These are phyloP conservation scores for Ogataea trehalophila DNA, from an alignment of 805 yeast species.

Conservation along the genomic window DNA sequence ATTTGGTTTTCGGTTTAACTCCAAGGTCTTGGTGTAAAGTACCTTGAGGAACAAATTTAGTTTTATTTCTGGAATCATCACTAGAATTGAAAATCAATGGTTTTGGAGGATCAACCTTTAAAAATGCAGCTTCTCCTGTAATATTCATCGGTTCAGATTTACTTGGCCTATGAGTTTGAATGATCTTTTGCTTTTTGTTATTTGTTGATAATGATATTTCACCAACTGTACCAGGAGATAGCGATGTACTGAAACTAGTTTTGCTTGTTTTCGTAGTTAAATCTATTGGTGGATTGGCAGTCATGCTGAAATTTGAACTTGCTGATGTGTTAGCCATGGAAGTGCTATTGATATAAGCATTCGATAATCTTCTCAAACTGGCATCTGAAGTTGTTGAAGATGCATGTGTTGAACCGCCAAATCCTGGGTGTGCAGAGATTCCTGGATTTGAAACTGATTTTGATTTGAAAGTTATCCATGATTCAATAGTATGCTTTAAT, in stretches of 20 bases:
- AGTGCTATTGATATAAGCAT: no score
- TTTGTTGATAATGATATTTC: neutral
- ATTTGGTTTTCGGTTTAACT: constrained; percentile 29
- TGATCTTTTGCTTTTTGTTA: neutral
- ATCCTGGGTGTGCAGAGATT: no score
- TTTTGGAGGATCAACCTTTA: constrained; percentile 29
- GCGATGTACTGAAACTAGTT: neutral
- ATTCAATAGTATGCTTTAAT: neutral
- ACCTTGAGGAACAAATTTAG: constrained; percentile 27
- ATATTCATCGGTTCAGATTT: constrained; percentile 16
- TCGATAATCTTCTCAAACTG: no score
- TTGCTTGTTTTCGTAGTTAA: no score
- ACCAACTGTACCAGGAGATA: neutral
- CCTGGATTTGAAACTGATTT: no score
- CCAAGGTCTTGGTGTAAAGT: constrained; percentile 33
- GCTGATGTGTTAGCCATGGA: no score
- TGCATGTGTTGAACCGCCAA: no score
- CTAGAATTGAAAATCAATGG: constrained; percentile 16
- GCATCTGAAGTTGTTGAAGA: no score
- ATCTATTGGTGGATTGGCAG: no score
- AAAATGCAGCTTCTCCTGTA: constrained; percentile 24
- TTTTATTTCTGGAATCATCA: constrained; percentile 5
- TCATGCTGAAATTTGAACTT: no score
- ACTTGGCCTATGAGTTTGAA: constrained; percentile 10
- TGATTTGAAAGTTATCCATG: neutral